Percentiles rank a stretch among this genome's conserved stretches.
Conservation (phyloP, 208 protist genomes). For the Leishmania major region DNA sequence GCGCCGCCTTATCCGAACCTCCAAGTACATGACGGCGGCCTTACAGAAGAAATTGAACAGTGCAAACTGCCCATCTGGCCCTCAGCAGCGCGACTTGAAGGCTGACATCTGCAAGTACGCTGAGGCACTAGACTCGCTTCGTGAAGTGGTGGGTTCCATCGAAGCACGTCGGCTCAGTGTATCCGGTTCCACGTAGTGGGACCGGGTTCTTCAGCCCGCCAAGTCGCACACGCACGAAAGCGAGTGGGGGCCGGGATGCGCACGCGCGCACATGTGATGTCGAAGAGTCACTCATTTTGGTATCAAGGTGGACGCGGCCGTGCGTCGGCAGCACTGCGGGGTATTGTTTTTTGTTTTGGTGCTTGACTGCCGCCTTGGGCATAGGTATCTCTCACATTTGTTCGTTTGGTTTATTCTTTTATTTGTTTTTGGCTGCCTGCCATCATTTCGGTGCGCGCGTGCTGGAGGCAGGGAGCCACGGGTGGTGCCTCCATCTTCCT, state of each 20-base stretch:
- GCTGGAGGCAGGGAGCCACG: not conserved
- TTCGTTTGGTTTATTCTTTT: not conserved
- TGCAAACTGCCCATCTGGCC: not conserved
- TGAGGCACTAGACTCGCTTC: conserved; percentile 6
- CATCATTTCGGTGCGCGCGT: too few species aligned
- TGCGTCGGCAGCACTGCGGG: too few species aligned
- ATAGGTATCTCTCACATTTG: not conserved
- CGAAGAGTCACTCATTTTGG: too few species aligned
- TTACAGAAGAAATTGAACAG: conserved; percentile 13
- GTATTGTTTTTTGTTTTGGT: too few species aligned
- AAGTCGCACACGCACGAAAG: not conserved
- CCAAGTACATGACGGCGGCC: conserved; percentile 13
- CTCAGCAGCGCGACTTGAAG: conserved; percentile 19
- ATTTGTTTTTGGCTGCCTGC: too few species aligned
- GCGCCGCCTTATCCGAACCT: conserved; percentile 17
- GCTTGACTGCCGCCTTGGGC: not conserved
- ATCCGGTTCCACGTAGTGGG: not conserved
- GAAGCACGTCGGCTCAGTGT: not conserved
- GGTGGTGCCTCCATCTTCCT: not conserved
- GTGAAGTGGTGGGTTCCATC: conserved; percentile 1
- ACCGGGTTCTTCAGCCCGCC: not conserved
- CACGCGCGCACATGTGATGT: too few species aligned
- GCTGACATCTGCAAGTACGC: conserved; percentile 17
- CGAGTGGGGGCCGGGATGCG: too few species aligned
- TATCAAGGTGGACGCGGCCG: too few species aligned